Percentiles rank a stretch among this genome's conserved stretches.
Evolutionary conservation across 1,139 yeast genomes (phyloP).

Genomic region (Debaryomyces fabryi): DNA sequence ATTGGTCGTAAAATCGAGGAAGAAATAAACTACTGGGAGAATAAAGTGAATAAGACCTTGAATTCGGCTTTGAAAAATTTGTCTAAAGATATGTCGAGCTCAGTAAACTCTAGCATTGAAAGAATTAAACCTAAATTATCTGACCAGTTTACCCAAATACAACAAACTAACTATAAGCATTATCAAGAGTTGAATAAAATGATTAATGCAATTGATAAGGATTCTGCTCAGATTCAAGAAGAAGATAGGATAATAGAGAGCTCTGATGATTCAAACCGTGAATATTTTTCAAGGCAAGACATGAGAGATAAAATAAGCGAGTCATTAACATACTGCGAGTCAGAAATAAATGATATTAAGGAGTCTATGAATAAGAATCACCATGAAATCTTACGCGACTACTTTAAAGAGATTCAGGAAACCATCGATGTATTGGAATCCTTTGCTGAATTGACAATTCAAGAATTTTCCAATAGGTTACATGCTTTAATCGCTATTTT

Average conservation of each 20-base stretch:
- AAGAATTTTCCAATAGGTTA: conserved; percentile 50
- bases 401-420: conserved; percentile 52
- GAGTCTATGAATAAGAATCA: conserved; percentile 38
- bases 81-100: conserved; percentile 39
- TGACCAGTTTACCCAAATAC: conserved; percentile 43
- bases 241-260: conserved; percentile 33
- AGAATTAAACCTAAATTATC: conserved; percentile 41
- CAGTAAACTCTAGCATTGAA: conserved; percentile 35
- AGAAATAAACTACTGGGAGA: conserved; percentile 36
- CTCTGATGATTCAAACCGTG: conserved; percentile 29
- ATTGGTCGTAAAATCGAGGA: conserved; percentile 23
- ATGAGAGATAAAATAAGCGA: conserved; percentile 54
- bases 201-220: conserved; percentile 53
- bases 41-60: conserved; percentile 43
- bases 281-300: conserved; percentile 55
- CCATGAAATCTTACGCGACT: conserved; percentile 31
- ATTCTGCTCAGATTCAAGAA: conserved; percentile 44
- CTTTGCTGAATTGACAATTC: conserved; percentile 67
- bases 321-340: conserved; percentile 39
- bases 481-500: conserved; percentile 33
- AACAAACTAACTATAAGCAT: conserved; percentile 42
- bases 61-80: conserved; percentile 47
- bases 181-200: conserved; percentile 50
- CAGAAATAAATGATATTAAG: conserved; percentile 35
- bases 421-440: conserved; percentile 70